Base-by-base conservation (phyloP, 2,329 filamentous ascomycete genomes). In the Alternaria infectoria region DNA sequence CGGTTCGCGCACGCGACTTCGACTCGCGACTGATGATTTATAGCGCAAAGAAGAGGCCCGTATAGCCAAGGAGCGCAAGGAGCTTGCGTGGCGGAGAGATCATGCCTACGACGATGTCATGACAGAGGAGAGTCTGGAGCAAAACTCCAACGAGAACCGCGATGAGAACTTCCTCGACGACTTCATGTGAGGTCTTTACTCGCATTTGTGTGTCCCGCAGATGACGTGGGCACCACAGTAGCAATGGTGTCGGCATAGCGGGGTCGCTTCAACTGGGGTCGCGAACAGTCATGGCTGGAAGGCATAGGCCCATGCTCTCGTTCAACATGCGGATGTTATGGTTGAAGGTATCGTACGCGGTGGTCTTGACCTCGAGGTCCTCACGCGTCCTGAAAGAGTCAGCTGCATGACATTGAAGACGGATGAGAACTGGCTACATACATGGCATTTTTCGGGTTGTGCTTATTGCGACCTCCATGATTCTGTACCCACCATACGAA, bases 91-190 rank as follows among this genome's bases (percentile, higher is more conserved):
- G 86, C 93, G 97, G 81, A 96, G 96, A 82, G 93, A 97, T n/a
- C 95, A 99, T 81, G 95, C 94, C 2, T 99, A 99, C 80, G 96
- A 98, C 77, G 93, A 97, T 50, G 81, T 97, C 57, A 93, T 97
- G 80, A 89, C 87, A 5, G 93, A 96, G 57, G 92, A 97, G 61
- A 91, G 91, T 72, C 86, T 97, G 83, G 89, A 89, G 46, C 82
- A 80, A 21, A 89, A 89, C 59, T 97, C 90, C 82, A 99, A 99
- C 80, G 92, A 97, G 81, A 89, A 97, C 75, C 88, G 93, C 13
- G 86, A 87, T 66, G 87, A 89, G 63, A 85, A 92, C 77, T 94
- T 92, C 83, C 87, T 93, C 75, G 94, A 97, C 62, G 95, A 99
- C 76, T 99, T 99, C 76, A 78, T 79, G 71, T 79, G 67, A 66